Conservation (phyloP, 2,329 filamentous ascomycete species). For the Colletotrichum acutatum region DNA sequence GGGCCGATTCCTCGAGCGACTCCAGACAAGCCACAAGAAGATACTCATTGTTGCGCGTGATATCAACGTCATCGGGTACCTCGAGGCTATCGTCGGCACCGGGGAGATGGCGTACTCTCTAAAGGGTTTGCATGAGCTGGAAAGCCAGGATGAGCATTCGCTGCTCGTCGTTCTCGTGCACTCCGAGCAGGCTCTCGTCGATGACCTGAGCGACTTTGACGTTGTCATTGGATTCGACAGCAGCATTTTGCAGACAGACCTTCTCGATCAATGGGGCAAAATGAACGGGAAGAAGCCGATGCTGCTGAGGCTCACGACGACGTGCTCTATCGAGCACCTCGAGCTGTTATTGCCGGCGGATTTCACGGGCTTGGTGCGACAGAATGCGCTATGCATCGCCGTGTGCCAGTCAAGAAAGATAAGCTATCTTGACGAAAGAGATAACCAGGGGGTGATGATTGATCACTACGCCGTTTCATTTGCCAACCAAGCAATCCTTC, state of each 20-base stretch:
- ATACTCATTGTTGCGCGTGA: conserved; percentile 66
- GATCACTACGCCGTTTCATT: conserved; percentile 60
- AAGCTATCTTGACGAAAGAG: conserved; percentile 30
- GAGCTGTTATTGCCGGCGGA: conserved; percentile 55
- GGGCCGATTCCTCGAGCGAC: conserved; percentile 61
- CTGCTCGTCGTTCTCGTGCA: conserved; percentile 56
- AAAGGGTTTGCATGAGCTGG: conserved; percentile 46
- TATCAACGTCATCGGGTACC: conserved; percentile 60
- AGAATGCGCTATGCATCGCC: conserved; percentile 53
- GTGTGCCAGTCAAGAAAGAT: conserved; percentile 44
- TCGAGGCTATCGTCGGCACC: conserved; percentile 60
- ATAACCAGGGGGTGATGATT: conserved; percentile 41
- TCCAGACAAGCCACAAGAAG: conserved; percentile 56
- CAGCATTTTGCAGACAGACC: conserved; percentile 53
- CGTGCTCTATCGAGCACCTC: conserved; percentile 67
- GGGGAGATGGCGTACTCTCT: conserved; percentile 50
- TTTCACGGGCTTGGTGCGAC: conserved; percentile 57
- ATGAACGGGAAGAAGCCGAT: conserved; percentile 49
- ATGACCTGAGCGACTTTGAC: conserved; percentile 55
- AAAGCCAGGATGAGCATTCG: conserved; percentile 41
- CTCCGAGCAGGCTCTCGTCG: conserved; percentile 49
- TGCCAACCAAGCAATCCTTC: conserved; percentile 55
- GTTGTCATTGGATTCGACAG: conserved; percentile 66
- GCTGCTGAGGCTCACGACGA: conserved; percentile 60
- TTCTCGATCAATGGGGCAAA: conserved; percentile 26